Conservation (phyloP, 2,329 filamentous ascomycete species). For the Sphaerulina populicola region DNA sequence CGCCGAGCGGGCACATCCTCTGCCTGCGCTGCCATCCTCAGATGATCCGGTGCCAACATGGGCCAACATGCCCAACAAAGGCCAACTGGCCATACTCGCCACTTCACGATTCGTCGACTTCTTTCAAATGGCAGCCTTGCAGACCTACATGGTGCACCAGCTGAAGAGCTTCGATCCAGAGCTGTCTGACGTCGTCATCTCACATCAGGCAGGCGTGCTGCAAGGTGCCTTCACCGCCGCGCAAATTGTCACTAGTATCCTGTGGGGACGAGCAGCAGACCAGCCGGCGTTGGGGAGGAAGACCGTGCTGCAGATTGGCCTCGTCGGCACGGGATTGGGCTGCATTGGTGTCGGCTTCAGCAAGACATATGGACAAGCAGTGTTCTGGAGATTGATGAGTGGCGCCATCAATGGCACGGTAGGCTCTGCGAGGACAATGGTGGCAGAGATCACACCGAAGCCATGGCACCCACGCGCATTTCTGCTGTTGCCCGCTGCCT, state of each 20-base stretch:
- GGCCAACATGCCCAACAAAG: conserved; percentile 37
- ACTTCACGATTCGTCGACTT: conserved; percentile 39
- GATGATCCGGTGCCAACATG: conserved; percentile 29
- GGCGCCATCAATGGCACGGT: conserved; percentile 38
- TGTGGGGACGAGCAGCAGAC: conserved; percentile 38
- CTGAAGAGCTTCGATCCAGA: conserved; percentile 36
- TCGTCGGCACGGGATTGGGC: conserved; percentile 35
- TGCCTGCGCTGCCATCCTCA: neutral
- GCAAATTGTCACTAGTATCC: conserved; percentile 37
- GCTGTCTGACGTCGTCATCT: conserved; percentile 42
- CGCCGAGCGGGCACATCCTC: neutral
- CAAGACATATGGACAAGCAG: conserved; percentile 35
- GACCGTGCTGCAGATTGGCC: conserved; percentile 35
- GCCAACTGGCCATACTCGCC: conserved; percentile 35
- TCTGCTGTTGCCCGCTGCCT: conserved; percentile 35
- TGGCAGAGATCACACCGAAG: conserved; percentile 35
- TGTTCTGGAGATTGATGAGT: conserved; percentile 35
- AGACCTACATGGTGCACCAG: conserved; percentile 41
- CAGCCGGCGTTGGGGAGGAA: conserved; percentile 40
- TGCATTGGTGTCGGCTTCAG: conserved; percentile 37
- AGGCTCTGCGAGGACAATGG: conserved; percentile 37
- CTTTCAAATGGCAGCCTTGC: conserved; percentile 39
- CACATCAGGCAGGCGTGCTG: conserved; percentile 37
- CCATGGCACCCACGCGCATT: conserved; percentile 37
- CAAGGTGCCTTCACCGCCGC: conserved; percentile 38